phyloP scores from a whole-genome alignment of 495 filamentous ascomycete species.

The Filosporella fistucella region DNA sequence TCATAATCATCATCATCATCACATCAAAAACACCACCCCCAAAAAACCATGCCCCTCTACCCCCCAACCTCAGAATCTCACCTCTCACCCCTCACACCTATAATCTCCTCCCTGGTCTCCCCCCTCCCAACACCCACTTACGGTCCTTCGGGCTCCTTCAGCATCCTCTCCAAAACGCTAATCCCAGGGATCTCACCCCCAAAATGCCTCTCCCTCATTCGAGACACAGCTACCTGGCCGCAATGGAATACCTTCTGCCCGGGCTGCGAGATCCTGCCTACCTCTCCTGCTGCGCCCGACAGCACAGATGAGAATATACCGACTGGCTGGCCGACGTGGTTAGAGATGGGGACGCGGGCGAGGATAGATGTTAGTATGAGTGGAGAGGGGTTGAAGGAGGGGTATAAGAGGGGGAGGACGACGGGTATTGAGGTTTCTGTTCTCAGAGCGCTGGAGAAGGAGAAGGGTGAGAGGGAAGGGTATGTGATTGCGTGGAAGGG shows the following conservation, averaged over 20 bases:
- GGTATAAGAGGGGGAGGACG: conserved; percentile 6
- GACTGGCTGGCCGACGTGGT: conserved; percentile 1
- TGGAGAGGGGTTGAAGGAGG: conserved; percentile 11
- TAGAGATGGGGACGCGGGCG: conserved; percentile 1
- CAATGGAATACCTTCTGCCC: conserved; percentile 18
- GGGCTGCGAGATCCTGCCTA: background rate
- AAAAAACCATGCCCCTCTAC: conserved; percentile 9
- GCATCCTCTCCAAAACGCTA: conserved; percentile 1
- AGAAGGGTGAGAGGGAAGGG: conserved; percentile 5
- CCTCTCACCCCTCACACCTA: background rate
- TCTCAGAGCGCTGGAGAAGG: background rate
- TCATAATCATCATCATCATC: too few species aligned
- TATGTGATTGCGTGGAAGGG: conserved; percentile 17
- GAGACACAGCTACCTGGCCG: conserved; percentile 8
- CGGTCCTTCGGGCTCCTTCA: conserved; percentile 10
- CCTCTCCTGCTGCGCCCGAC: background rate
- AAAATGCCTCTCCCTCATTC: background rate
- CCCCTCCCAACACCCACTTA: conserved; percentile 11
- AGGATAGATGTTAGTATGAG: conserved; percentile 15
- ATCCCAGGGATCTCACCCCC: conserved; percentile 3
- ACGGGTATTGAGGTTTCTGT: conserved; percentile 2
- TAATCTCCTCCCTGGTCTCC: conserved; percentile 3
- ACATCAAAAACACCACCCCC: too few species aligned
- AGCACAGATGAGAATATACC: background rate
- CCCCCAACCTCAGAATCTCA: background rate